Percentiles rank a stretch among this genome's conserved stretches.
phyloP scores from a whole-genome alignment of 148 eudicot species.

The Cornus florida region DNA sequence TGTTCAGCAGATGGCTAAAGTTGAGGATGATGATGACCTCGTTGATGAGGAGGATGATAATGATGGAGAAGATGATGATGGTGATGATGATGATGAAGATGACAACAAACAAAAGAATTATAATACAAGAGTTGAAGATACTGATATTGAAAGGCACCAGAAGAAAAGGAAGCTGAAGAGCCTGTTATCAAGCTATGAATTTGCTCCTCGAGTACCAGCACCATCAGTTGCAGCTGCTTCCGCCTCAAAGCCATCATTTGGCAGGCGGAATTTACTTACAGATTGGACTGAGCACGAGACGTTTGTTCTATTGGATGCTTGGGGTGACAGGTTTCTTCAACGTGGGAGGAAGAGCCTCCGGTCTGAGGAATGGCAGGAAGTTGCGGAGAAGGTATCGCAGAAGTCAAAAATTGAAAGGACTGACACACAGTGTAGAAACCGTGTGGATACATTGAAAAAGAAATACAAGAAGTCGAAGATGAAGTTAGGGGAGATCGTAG shows the following conservation, averaged over 20 bases:
- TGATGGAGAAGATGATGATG: constrained; percentile 29
- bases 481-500: constrained; percentile 22
- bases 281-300: constrained; percentile 84
- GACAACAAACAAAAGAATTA: constrained; percentile 19
- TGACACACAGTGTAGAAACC: constrained; percentile 70
- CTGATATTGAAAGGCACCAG: constrained; percentile 29
- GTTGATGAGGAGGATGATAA: constrained; percentile 33
- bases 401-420: constrained; percentile 56
- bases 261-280: constrained; percentile 46
- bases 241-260: constrained; percentile 34
- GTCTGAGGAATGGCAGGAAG: constrained; percentile 81
- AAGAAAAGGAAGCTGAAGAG: constrained; percentile 69
- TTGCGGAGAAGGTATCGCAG: constrained; percentile 60
- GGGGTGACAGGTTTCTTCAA: constrained; percentile 68
- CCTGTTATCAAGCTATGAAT: constrained; percentile 65
- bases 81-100: constrained; percentile 28
- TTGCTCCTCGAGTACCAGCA: constrained; percentile 65
- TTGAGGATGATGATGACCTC: constrained; percentile 32
- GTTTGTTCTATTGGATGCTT: constrained; percentile 60
- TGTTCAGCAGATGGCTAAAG: constrained; percentile 35
- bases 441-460: constrained; percentile 73
- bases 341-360: constrained; percentile 72
- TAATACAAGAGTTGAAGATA: constrained; percentile 15
- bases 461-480: constrained; percentile 71
- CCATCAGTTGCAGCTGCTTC: constrained; percentile 27